phyloP scores from a whole-genome alignment of 345 rosid species.

The Xanthoceras sorbifolium region DNA sequence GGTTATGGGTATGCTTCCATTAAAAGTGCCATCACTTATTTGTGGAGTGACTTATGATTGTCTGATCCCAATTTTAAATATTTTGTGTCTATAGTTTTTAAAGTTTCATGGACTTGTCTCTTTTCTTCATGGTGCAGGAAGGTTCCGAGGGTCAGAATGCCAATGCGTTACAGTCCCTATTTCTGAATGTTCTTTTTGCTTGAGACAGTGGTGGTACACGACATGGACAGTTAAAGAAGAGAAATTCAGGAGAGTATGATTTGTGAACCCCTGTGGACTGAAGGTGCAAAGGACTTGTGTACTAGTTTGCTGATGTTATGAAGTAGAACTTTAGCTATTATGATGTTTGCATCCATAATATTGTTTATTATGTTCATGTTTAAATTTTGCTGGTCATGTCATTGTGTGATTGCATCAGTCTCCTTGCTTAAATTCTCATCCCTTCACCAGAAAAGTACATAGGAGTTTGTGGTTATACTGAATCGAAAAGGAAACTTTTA shows the following conservation, averaged over 20 bases:
- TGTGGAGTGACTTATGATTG: neutral
- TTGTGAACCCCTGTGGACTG: too few relatives aligned
- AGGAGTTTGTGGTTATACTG: neutral
- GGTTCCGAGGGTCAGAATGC: constrained; percentile 56
- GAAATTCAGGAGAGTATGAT: too few relatives aligned
- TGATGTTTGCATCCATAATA: constrained; percentile 7
- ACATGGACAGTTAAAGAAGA: neutral
- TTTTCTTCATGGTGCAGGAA: constrained; percentile 48
- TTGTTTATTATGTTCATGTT: neutral
- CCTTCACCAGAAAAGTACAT: too few relatives aligned
- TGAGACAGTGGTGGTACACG: neutral
- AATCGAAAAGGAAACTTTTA: neutral
- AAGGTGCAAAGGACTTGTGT: neutral
- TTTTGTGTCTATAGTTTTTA: neutral
- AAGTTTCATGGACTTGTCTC: neutral
- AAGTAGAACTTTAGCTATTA: constrained; percentile 14
- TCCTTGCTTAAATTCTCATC: too few relatives aligned
- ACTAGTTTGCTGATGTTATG: neutral
- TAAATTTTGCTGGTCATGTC: too few relatives aligned
- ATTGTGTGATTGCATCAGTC: neutral
- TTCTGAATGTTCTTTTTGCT: constrained; percentile 30
- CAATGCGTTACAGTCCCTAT: constrained; percentile 72
- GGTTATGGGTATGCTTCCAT: constrained; percentile 58
- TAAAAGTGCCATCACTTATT: neutral
- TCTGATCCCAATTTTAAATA: neutral